Base-by-base conservation (phyloP, 2,329 filamentous ascomycete genomes). In the Aspergillus clavatus region DNA sequence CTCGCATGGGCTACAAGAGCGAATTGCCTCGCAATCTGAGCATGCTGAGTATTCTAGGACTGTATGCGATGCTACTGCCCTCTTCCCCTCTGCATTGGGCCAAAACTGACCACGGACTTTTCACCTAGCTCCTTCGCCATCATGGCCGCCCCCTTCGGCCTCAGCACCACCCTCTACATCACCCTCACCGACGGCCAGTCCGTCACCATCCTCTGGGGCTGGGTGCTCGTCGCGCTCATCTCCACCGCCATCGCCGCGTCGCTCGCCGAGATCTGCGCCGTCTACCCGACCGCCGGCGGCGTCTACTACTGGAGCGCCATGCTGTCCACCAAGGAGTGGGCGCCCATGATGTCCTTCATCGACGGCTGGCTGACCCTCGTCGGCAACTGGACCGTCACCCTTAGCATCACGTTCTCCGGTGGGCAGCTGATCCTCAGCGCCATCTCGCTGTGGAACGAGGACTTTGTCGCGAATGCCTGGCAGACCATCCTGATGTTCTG, bases 261-360 rank as follows among this genome's bases (percentile, higher is more conserved):
- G 10, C 69, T 86, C 43, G 83, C 82, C 14, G 83, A 86, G 63
- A 85, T 86, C 48, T 83, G 81, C 64, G 80, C 81, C 38, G 81
- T 84, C 11, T 86, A 81, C 59, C 82, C 82, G 2, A 85, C 82
- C 6, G 79, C 82, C 23, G 82, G 82, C 33, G 82, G 82, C 21
- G 82, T 86, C 2, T 87, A 87, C 64, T 87, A 87, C 69, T 80
- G 78, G 78, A 83, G 78, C 43, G 82, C 83, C 2, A 83, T 87
- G 79, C 72, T 87, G 18, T 76, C 78, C 1, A 83, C 82, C 0
- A 76, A 73, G 29, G 72, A 81, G 60, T 87, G 79, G 71, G 81
- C 83, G 4, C 82, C 82, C 2, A 74, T 86, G 42, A 80, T 83
- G 38, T 81, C 76, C 7, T 87, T 83, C 73, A 79, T 86, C 22